Base-by-base conservation (phyloP, 768 basidiomycete species). In the Suillus discolor region DNA sequence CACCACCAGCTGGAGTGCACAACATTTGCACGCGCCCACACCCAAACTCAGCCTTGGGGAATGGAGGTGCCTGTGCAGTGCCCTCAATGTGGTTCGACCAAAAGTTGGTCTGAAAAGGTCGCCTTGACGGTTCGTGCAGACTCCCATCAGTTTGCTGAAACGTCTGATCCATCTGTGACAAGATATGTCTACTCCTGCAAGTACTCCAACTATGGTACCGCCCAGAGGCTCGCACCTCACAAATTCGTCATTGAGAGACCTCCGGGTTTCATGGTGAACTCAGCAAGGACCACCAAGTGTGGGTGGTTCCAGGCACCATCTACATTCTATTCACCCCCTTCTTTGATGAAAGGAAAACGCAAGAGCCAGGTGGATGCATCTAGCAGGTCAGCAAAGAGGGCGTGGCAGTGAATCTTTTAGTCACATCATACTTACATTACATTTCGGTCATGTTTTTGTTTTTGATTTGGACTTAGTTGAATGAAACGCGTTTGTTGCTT, bases 131-230 rank as follows among this genome's bases (percentile, higher is more conserved):
- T 12, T 23, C 23, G 5, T 25, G 0, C 25, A 23, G 4, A 0
- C 6, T 5, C 2, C 5, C 6, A 25, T 4, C 15, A 3, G 49
- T 51, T 1, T 5, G 31, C 31, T 31, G 31, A 0, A 31, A 31
- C 31, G 0, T 31, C 31, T 6, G 0, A 31, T 5, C 5, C 5
- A 31, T 31, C 31, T 1, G 5, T 31, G 0, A 4, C 2, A 3
- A 25, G 15, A 0, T 51, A 51, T 5, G 1, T 51, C 7, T 51
- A 16, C 2, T 7, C 15, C 4, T 51, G 25, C 25, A 51, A 6
- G 0, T 28, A 51, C 25, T 15, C 0, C 8, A 7, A 16, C 0
- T 51, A 15, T 16, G 25, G 15, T 51, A 51, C 16, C 15, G 6
- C 15, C 15, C 49, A 51, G 15, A 51, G 9, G 49, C 15, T 3